These are phyloP conservation scores for Wickerhamiella sergipiensis DNA, from an alignment of 805 yeast genomes.

Conservation along the genomic window DNA sequence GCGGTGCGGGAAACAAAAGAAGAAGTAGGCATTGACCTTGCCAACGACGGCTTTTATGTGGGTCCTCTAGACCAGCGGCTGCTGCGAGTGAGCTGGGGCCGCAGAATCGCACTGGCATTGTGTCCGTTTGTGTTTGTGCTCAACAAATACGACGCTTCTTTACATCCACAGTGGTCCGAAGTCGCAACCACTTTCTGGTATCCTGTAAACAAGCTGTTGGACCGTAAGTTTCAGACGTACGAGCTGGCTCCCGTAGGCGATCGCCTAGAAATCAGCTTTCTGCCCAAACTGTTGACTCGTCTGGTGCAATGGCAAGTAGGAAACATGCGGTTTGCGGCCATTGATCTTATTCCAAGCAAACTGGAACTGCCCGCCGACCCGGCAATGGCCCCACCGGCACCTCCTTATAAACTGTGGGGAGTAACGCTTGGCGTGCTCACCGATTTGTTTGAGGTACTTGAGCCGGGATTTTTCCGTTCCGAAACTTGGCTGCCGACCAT, in stretches of 20 bases:
- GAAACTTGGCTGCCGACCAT: constrained; percentile 17
- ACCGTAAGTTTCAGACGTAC: constrained; percentile 8
- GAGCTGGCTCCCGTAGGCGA: constrained; percentile 17
- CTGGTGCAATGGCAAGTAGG: constrained; percentile 17
- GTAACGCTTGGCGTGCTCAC: constrained; percentile 24
- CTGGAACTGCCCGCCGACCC: constrained; percentile 4
- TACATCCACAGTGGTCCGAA: constrained; percentile 23
- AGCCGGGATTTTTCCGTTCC: constrained; percentile 12
- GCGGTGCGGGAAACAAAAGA: constrained; percentile 27
- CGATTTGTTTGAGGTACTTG: constrained; percentile 20
- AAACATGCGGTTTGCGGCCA: constrained; percentile 20
- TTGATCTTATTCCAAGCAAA: constrained; percentile 13
- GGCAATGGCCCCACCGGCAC: constrained; percentile 6
- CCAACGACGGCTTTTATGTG: constrained; percentile 17
- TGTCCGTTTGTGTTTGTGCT: constrained; percentile 26
- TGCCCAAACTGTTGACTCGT: constrained; percentile 7
- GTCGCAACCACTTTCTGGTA: constrained; percentile 28
- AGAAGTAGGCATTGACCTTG: constrained; percentile 28
- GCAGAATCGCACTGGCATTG: constrained; percentile 22
- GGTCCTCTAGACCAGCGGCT: constrained; percentile 26
- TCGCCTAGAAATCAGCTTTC: constrained; percentile 13
- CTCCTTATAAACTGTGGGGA: constrained; percentile 27
- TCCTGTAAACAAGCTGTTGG: constrained; percentile 19
- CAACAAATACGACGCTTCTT: constrained; percentile 11
- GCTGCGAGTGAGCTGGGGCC: constrained; percentile 24